Evolutionary conservation across 352 stramenopile species (phyloP).

Genomic region (Phytophthora megakarya): DNA sequence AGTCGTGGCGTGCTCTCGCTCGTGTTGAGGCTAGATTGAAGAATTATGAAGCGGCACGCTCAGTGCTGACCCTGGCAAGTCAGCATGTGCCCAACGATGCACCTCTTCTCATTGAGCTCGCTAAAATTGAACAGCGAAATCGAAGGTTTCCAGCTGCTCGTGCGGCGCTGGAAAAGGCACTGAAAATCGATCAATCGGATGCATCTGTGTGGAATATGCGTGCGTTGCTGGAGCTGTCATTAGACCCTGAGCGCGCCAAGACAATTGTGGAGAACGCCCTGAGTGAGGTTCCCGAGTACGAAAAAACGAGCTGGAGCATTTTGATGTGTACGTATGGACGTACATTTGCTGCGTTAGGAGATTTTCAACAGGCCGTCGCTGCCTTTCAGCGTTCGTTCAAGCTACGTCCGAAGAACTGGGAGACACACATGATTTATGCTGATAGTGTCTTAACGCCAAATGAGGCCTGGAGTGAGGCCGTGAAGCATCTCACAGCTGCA

Average conservation of each 20-base stretch:
- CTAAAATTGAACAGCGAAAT: constrained; percentile 82
- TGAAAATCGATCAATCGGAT: constrained; percentile 68
- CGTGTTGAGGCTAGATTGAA: constrained; percentile 67
- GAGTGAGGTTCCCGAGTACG: constrained; percentile 64
- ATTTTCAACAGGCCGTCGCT: constrained; percentile 76
- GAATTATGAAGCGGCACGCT: constrained; percentile 64
- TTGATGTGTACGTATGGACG: constrained; percentile 86
- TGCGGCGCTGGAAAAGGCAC: constrained; percentile 68
- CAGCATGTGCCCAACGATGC: constrained; percentile 74
- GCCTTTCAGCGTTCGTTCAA: constrained; percentile 87
- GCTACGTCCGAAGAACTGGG: constrained; percentile 75
- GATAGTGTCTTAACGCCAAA: constrained; percentile 77
- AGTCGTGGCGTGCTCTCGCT: constrained; percentile 73
- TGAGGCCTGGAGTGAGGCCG: constrained; percentile 71
- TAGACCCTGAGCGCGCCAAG: constrained; percentile 67
- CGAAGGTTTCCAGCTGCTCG: constrained; percentile 65
- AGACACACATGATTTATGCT: constrained; percentile 87
- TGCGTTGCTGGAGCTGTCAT: constrained; percentile 69
- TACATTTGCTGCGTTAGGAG: constrained; percentile 64
- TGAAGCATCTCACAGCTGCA: constrained; percentile 71
- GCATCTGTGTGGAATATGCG: constrained; percentile 85
- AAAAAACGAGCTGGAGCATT: constrained; percentile 87
- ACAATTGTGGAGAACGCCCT: constrained; percentile 82
- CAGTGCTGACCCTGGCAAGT: constrained; percentile 64
- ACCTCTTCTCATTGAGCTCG: constrained; percentile 73